Evolutionary conservation across 257 asterid genomes (phyloP).

Genomic region (Solanum pennellii): DNA sequence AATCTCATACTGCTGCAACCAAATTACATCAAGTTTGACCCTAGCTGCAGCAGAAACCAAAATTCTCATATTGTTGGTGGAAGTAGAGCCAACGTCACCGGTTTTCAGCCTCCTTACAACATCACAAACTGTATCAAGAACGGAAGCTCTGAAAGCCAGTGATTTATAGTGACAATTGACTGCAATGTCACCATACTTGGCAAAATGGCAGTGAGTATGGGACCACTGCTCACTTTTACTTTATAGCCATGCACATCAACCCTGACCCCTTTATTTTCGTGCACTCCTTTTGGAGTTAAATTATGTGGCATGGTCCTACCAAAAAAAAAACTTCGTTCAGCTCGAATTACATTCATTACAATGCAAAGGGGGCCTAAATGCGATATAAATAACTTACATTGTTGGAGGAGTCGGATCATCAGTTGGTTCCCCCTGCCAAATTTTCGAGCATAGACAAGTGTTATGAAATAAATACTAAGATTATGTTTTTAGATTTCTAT

Average conservation of each 20-base stretch:
- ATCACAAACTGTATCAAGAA: conserved; percentile 22
- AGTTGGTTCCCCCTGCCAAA: not conserved
- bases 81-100: conserved; percentile 4
- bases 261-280: not conserved
- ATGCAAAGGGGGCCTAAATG: not conserved
- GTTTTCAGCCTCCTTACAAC: conserved; percentile 16
- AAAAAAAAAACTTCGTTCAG: not conserved
- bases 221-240: conserved; percentile 16
- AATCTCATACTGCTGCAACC: conserved; percentile 20
- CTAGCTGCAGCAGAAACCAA: conserved; percentile 17
- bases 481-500: not conserved
- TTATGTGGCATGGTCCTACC: not conserved
- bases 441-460: not conserved
- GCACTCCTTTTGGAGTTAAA: not conserved
- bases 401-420: not conserved
- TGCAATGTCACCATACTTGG: conserved; percentile 28
- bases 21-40: conserved; percentile 16
- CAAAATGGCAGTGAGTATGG: conserved; percentile 19
- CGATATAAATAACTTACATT: not conserved
- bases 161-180: conserved; percentile 19
- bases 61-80: conserved; percentile 13
- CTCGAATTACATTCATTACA: not conserved
- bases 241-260: conserved; percentile 23
- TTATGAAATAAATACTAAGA: not conserved
- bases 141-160: conserved; percentile 13